Evolutionary conservation across 2,329 filamentous ascomycete genomes (phyloP).

Genomic region (Aspergillus novoparasiticus): DNA sequence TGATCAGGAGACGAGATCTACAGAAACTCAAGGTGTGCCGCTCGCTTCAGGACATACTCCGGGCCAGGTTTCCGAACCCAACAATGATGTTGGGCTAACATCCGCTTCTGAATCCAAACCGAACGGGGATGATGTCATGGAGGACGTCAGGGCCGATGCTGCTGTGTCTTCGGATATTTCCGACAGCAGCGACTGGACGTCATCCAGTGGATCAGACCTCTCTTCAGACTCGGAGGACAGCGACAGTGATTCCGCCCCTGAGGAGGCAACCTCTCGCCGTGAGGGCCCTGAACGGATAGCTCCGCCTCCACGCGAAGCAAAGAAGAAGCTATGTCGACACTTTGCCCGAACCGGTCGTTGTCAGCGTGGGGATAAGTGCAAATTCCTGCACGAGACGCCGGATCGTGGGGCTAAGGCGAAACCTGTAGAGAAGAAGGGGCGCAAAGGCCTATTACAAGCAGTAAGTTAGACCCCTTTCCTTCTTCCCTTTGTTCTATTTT

Average conservation of each 20-base stretch:
- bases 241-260: constrained; percentile 41
- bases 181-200: constrained; percentile 41
- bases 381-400: constrained; percentile 43
- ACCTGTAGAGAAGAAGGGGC: constrained; percentile 29
- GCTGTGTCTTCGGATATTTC: constrained; percentile 21
- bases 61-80: background rate
- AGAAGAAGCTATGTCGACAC: constrained; percentile 41
- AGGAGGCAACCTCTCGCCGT: constrained; percentile 44
- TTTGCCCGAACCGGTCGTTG: constrained; percentile 47
- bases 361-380: constrained; percentile 44
- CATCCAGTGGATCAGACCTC: constrained; percentile 39
- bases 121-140: background rate
- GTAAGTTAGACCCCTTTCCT: constrained; percentile 30
- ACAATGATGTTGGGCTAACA: background rate
- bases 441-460: constrained; percentile 48
- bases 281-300: constrained; percentile 43
- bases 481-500: too few relatives aligned
- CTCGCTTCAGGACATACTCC: background rate
- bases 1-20: background rate
- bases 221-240: constrained; percentile 29
- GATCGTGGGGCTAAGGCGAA: constrained; percentile 33
- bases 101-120: constrained; percentile 1
- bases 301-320: constrained; percentile 39
- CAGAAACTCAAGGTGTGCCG: background rate
- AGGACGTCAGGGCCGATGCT: constrained; percentile 9